Percentiles rank a stretch among this genome's conserved stretches.
phyloP scores from a whole-genome alignment of 257 asterid genomes.

The Petrea volubilis region DNA sequence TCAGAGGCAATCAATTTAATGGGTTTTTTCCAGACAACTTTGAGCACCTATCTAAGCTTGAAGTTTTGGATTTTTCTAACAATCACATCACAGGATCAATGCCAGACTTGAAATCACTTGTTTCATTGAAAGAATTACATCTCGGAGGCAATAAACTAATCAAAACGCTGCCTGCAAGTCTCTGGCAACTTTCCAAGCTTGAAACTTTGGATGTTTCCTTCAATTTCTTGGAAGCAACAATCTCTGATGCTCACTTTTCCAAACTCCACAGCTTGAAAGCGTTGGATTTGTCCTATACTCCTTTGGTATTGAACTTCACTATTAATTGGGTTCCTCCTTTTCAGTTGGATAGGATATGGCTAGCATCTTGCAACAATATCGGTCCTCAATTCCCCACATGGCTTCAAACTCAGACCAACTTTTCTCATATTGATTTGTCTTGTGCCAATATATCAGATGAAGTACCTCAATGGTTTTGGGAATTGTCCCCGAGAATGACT shows the following conservation, averaged over 20 bases:
- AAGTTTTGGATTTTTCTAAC: neutral
- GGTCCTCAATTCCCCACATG: constrained; percentile 39
- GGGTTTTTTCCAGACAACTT: neutral
- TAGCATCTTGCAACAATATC: constrained; percentile 18
- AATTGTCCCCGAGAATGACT: neutral
- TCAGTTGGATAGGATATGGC: neutral
- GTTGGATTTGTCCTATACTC: constrained; percentile 29
- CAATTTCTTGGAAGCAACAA: constrained; percentile 15
- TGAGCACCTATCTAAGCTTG: neutral
- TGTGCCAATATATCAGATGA: constrained; percentile 10
- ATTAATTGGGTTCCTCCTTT: constrained; percentile 35
- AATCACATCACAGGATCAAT: neutral
- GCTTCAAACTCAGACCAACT: constrained; percentile 25
- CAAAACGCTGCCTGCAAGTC: neutral
- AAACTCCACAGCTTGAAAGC: neutral
- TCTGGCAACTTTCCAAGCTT: neutral
- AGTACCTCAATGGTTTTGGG: constrained; percentile 29
- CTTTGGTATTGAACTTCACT: constrained; percentile 6
- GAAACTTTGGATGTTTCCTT: neutral
- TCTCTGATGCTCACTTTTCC: no score
- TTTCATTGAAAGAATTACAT: neutral
- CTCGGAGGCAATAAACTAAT: neutral
- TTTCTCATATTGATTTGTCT: constrained; percentile 24
- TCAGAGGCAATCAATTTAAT: neutral
- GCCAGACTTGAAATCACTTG: neutral